phyloP scores from a whole-genome alignment of 495 filamentous ascomycete species.

The Daldinia decipiens region DNA sequence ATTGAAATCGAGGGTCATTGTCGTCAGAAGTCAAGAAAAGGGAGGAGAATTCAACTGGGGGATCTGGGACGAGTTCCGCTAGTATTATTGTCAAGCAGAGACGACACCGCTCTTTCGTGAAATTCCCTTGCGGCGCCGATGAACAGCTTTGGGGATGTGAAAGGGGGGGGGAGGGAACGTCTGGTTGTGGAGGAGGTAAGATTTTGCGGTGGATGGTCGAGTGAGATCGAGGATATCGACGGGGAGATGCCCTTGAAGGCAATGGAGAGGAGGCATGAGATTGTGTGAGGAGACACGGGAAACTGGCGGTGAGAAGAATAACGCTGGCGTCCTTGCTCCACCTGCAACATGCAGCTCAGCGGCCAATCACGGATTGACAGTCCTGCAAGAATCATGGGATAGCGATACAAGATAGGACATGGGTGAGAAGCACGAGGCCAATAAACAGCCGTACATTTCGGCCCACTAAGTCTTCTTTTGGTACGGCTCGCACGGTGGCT shows the following conservation, averaged over 20 bases:
- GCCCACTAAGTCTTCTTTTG: background rate
- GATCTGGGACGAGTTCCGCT: conserved; percentile 50
- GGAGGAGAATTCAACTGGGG: conserved; percentile 48
- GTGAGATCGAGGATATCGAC: conserved; percentile 51
- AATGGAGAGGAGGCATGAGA: conserved; percentile 45
- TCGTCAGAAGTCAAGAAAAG: conserved; percentile 53
- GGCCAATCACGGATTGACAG: conserved; percentile 45
- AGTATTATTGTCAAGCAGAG: conserved; percentile 52
- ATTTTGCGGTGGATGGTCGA: conserved; percentile 50
- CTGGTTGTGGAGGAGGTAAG: conserved; percentile 51
- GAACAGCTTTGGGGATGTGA: conserved; percentile 40
- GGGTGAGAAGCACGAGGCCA: conserved; percentile 41
- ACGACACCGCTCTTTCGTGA: conserved; percentile 55
- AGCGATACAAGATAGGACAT: conserved; percentile 41
- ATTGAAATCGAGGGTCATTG: conserved; percentile 68
- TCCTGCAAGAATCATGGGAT: conserved; percentile 46
- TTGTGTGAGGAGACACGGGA: conserved; percentile 50
- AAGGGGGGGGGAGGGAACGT: conserved; percentile 38
- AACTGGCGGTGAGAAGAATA: conserved; percentile 53
- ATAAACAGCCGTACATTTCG: conserved; percentile 39
- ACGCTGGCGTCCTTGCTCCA: conserved; percentile 51
- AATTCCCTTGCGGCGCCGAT: conserved; percentile 44
- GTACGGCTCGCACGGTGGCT: conserved; percentile 30
- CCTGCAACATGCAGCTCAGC: conserved; percentile 48
- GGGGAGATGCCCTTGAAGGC: conserved; percentile 48